Conservation (phyloP, 345 rosid species). For the Lagerstroemia speciosa region DNA sequence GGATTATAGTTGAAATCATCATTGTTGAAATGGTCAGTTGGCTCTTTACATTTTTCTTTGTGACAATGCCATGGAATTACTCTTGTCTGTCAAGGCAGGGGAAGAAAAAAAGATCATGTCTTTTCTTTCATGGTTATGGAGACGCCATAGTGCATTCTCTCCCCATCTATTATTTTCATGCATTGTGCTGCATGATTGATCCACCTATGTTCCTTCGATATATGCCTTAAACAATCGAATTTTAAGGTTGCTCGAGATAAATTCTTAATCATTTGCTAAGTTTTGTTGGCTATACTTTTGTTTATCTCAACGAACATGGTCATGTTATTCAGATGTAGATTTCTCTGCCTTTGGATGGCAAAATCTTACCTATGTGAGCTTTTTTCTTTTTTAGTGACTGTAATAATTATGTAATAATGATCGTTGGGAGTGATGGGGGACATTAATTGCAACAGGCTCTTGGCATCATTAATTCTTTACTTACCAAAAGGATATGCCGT, state of each 20-base stretch:
- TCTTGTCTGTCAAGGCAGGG: neutral
- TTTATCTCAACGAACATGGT: neutral
- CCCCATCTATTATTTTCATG: neutral
- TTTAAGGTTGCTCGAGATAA: neutral
- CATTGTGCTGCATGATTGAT: neutral
- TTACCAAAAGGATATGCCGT: neutral
- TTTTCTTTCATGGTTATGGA: neutral
- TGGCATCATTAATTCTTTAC: neutral
- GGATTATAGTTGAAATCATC: neutral
- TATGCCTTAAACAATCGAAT: neutral
- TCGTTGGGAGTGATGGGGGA: neutral
- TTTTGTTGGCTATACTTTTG: neutral
- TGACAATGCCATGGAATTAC: neutral
- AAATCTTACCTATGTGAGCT: neutral
- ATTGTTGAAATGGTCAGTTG: neutral
- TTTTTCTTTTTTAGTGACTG: neutral
- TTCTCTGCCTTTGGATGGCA: neutral
- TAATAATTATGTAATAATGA: neutral
- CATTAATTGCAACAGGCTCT: neutral
- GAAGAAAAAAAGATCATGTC: too few relatives aligned
- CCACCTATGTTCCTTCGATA: neutral
- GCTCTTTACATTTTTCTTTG: neutral
- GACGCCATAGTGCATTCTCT: neutral
- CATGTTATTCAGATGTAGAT: neutral
- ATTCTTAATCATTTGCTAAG: neutral